Evolutionary conservation across 1,284 basidiomycete genomes (phyloP), one percentile per base, ranked within the genome.

Genomic region (Singerocomus inundabilis): DNA sequence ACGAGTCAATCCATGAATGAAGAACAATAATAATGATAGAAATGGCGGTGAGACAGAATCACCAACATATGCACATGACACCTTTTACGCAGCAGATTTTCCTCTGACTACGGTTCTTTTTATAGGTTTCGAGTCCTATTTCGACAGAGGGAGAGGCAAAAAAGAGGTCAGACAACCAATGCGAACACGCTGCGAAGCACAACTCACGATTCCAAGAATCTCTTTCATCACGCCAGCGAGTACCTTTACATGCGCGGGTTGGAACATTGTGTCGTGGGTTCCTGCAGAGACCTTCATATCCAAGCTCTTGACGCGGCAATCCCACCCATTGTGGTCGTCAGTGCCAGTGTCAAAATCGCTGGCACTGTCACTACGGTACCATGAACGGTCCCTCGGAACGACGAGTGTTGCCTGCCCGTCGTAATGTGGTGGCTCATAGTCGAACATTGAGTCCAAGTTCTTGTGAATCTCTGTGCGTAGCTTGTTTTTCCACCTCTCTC

Each of bases 281-380:
- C 65, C 63, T 6, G 56, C 50, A 0, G 65, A 53, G 15, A 66
- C 13, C 48, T 61, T 64, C 56, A 65, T 57, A 39, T 56, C 61
- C 34, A 64, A 15, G 24, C 59, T 55, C 36, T 56, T 63, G 37
- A 65, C 53, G 25, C 57, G 54, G 32, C 34, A 51, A 35, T 66
- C 62, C 65, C 65, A 65, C n/a, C 65, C 63, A 11, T 67, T 65
- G 55, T 61, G 62, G 29, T 65, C 62, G 35, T 65, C 65, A 9
- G 44, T 16, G 21, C 63, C 66, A 6, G 62, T 66, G 21, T 66
- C 66, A 46, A 68, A 66, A 48, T 66, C 65, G 30, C 59, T 64
- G 15, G 63, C 61, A 18, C 53, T 30, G 1, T 62, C 60, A 26
- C 56, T 61, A n/a, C 58, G 55, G 54, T 66, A 67, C 63, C 63